Conservation (phyloP, 169 alveolate species). For the Plasmodium fragile region DNA sequence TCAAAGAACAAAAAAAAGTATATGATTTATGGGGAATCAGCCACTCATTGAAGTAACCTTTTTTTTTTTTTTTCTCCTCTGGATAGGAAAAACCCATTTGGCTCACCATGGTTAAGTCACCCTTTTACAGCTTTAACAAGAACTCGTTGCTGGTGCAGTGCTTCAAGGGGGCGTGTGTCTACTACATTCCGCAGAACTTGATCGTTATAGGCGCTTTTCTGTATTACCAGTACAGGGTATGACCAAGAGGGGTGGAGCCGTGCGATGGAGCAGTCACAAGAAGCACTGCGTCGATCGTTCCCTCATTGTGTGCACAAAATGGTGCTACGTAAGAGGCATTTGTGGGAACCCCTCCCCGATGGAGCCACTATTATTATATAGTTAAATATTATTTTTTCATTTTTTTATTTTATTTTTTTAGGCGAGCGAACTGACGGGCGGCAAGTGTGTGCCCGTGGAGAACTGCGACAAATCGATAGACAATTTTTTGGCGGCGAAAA, state of each 20-base stretch:
- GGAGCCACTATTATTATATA: not conserved
- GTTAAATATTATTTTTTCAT: not conserved
- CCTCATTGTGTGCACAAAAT: not conserved
- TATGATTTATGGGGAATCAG: not conserved
- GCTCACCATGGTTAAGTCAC: conserved; percentile 45
- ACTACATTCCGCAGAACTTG: conserved; percentile 65
- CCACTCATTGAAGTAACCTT: not conserved
- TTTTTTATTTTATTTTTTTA: not conserved
- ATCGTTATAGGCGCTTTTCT: conserved; percentile 44
- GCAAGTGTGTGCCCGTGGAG: conserved; percentile 22
- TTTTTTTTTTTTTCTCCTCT: not conserved
- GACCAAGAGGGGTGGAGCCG: not conserved
- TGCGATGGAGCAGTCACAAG: not conserved
- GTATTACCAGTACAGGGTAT: conserved; percentile 50
- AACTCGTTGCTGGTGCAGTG: conserved; percentile 69
- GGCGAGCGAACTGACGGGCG: conserved; percentile 26
- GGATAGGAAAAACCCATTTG: not conserved
- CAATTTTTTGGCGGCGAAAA: conserved; percentile 48
- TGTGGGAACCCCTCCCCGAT: not conserved
- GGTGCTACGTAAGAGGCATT: not conserved
- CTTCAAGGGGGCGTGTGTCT: conserved; percentile 40
- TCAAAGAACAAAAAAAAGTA: too few relatives aligned
- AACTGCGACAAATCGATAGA: conserved; percentile 58
- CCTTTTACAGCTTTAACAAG: conserved; percentile 73
- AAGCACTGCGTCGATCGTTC: not conserved